Base-by-base conservation (phyloP, 2,329 filamentous ascomycete species). In the Pseudonectria buxi region DNA sequence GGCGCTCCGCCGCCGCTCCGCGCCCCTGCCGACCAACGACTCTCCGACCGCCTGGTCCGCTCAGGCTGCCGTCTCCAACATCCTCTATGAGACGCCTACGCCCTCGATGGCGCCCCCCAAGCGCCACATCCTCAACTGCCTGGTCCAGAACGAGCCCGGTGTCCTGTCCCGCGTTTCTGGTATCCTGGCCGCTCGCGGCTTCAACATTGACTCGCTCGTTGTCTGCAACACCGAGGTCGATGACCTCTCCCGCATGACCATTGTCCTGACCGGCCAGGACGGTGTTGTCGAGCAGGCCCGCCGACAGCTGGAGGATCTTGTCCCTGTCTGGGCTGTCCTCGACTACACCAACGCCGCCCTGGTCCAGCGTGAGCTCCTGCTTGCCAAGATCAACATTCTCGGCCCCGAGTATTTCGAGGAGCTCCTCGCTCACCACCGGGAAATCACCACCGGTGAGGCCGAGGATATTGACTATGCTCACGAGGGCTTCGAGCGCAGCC, bases 361-460 rank as follows among this genome's bases (percentile, higher is more conserved):
- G 15, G 92, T 98, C 14, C 92, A 98, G 75, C 83, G 92, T 44
- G 92, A 98, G 65, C 74, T 98, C 22, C 76, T 98, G 7, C 78
- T 98, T 26, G 90, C 92, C 54, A 98, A 98, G 72, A 78, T 98
- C 65, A 94, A 90, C 63, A 95, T 94, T 43, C 76, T 98, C 26
- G 92, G 92, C 1, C 92, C 92, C 6, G 92, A 98, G 70, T 95
- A 95, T 68, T 98, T 95, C 53, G 90, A 96, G 68, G 92, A 98
- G 67, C 76, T 98, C 37, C 79, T 95, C 48, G 83, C 87, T 36
- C 92, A 98, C 64, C 92, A 98, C 66, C 81, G 89, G 40, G 92
- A 96, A 68, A 94, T 96, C 36, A 72, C 72, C 16, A 63, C 68
- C 13, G 61, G 61, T 30, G 65, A 67, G 12, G 47, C 55, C 24